Evolutionary conservation across 169 alveolate species (phyloP).

Genomic region (Toxoplasma gondii): DNA sequence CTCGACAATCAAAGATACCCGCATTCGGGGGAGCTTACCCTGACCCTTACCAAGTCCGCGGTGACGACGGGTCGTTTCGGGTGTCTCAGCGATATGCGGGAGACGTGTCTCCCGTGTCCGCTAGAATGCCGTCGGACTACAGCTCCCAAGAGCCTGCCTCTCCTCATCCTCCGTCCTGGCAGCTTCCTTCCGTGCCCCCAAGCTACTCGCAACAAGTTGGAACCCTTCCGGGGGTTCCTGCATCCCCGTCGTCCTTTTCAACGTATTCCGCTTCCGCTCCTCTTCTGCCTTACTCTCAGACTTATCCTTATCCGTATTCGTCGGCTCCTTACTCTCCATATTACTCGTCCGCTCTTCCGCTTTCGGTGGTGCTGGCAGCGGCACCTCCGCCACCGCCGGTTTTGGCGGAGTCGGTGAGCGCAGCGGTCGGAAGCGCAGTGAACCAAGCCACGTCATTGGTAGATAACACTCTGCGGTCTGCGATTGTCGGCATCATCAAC

Average conservation of each 20-base stretch:
- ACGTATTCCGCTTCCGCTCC: neutral
- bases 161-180: too few relatives aligned
- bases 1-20: too few relatives aligned
- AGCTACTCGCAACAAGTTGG: too few relatives aligned
- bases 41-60: too few relatives aligned
- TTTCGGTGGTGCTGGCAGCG: neutral
- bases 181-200: too few relatives aligned
- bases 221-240: neutral
- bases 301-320: neutral
- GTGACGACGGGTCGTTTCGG: too few relatives aligned
- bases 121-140: too few relatives aligned
- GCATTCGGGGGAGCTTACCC: too few relatives aligned
- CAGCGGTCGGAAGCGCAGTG: neutral
- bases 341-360: neutral
- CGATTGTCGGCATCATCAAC: constrained; percentile 1
- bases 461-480: constrained; percentile 3
- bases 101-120: too few relatives aligned
- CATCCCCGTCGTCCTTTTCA: neutral
- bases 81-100: too few relatives aligned
- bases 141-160: too few relatives aligned
- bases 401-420: neutral
- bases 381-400: neutral
- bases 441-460: neutral
- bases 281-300: neutral
- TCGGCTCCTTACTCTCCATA: neutral